phyloP scores from a whole-genome alignment of 2,329 filamentous ascomycete species.

The Colletotrichum chrysophilum region DNA sequence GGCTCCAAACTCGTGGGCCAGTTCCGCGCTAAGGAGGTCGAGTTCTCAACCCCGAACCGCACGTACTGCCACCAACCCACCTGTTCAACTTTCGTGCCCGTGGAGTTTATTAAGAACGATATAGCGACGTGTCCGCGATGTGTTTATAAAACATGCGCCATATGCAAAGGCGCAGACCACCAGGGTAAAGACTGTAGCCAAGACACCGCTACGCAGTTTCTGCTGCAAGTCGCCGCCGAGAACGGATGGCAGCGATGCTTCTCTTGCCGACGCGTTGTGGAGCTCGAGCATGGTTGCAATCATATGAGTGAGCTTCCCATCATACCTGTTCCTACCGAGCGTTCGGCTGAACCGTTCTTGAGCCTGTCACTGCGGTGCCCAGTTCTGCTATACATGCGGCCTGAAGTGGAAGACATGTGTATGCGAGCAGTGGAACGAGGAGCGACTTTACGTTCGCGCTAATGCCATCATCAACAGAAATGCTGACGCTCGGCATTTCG shows the following conservation, averaged over 20 bases:
- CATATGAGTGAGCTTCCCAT: not conserved
- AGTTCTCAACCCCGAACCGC: conserved; percentile 51
- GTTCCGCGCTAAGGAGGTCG: conserved; percentile 51
- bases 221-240: not conserved
- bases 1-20: conserved; percentile 28
- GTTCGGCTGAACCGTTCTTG: too few relatives aligned
- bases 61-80: conserved; percentile 53
- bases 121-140: conserved; percentile 50
- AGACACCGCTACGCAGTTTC: not conserved
- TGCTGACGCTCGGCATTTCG: not conserved
- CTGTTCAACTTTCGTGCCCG: conserved; percentile 54
- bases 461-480: conserved; percentile 34
- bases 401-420: conserved; percentile 41
- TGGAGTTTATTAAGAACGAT: conserved; percentile 30
- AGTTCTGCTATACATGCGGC: conserved; percentile 59
- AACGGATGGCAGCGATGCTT: not conserved
- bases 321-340: too few relatives aligned
- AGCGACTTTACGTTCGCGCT: conserved; percentile 33
- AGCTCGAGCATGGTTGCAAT: not conserved
- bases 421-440: conserved; percentile 44
- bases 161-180: not conserved
- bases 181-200: not conserved
- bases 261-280: not conserved
- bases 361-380: conserved; percentile 34
- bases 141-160: conserved; percentile 45